Conservation (phyloP, 306 rosid genomes). For the Gastrolobium bilobum region DNA sequence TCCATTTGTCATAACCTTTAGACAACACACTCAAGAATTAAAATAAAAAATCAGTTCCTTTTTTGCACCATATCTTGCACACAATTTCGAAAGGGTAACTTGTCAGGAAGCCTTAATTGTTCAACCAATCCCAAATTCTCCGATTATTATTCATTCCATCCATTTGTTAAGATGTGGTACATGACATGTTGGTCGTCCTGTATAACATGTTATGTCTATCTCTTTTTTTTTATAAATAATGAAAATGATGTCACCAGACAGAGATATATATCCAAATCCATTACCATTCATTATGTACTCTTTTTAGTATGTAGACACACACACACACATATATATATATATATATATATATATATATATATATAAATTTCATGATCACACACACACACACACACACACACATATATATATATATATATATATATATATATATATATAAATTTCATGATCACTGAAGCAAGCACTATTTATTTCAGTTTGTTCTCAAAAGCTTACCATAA, state of each 20-base stretch:
- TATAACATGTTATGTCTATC: constrained; percentile 38
- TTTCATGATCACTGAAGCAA: neutral
- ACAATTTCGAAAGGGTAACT: neutral
- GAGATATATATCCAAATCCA: constrained; percentile 7
- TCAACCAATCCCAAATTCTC: neutral
- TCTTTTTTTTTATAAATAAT: neutral
- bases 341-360: no score
- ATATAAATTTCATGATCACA: no score
- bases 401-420: no score
- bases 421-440: no score
- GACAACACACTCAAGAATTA: neutral
- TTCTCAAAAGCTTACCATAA: neutral
- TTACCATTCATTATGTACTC: constrained; percentile 11
- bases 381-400: no score
- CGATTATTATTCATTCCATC: constrained; percentile 32
- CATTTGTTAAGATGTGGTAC: neutral
- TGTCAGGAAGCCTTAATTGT: constrained; percentile 34
- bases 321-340: no score
- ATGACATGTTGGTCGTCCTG: constrained; percentile 9
- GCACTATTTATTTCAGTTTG: neutral
- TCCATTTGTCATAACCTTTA: constrained; percentile 85
- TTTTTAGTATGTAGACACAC: neutral
- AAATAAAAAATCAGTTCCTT: constrained; percentile 23
- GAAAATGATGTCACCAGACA: neutral
- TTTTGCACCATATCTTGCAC: constrained; percentile 23